Base-by-base conservation (phyloP, 176 grass and related monocot genomes). In the Rhynchospora breviuscula region DNA sequence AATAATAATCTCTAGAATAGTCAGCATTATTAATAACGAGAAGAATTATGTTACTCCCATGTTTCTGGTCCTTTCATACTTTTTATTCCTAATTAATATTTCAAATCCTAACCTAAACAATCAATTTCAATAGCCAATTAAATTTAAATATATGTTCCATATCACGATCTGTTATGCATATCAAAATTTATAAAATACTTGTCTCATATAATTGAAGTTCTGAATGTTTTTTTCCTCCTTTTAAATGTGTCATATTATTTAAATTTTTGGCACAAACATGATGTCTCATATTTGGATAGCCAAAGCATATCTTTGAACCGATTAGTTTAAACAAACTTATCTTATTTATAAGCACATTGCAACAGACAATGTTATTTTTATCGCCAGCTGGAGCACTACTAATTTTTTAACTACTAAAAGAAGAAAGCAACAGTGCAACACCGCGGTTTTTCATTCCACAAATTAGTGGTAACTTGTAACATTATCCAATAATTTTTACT, bases 401-500 rank as follows among this genome's bases (percentile, higher is more conserved):
- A 26, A 45, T 70, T 44, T 47, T 46, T 46, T 11, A 71, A 71
- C 43, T 71, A 29, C 26, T n/a, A 22, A 71, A 47, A 21, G 15
- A 71, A 22, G 46, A 74, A 74, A 74, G 4, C 70, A 75, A 51
- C 19, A 74, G 49, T 51, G 4, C 70, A 75, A 51, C 19, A 73
- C n/a, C 46, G 8, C 8, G 23, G 29, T 48, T 63, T 61, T 63
- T 63, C 0, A 46, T 63, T 63, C 11, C 78, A 46, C 25, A 62
- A 81, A 29, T 29, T 29, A 45, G 79, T 7, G n/a, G 58, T 35
- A 81, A 81, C 15, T 82, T 82, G 7, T 82, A 82, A 49, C 80
- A 67, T 82, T 67, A 82, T 82, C 62, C 62, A 67, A 26, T 82
- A 65, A 66, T 82, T 67, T 82, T 66, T 63, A 66, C 79, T 63